Base-by-base conservation (phyloP, 2,329 filamentous ascomycete genomes). In the Penicillium sp. region DNA sequence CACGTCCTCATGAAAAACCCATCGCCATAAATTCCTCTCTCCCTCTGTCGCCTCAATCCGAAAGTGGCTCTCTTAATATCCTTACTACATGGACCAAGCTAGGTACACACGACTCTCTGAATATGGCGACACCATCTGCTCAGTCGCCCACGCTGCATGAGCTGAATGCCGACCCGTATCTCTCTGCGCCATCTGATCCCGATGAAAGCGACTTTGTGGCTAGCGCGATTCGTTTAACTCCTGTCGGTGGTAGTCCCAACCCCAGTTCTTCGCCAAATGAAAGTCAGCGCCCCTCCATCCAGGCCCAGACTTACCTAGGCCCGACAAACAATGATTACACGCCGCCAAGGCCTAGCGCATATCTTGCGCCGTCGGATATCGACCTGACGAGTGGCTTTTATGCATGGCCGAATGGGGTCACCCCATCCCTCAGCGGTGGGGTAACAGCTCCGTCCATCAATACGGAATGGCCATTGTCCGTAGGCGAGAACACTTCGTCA, bases 121-220 rank as follows among this genome's bases (percentile, higher is more conserved):
- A 49, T 13, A 59, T 61, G 51, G 59, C 59, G 42, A 51, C 58
- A 48, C 43, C 58, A 39, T 20, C 50, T 51, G 48, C 56, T 34
- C 50, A 54, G 36, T 64, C 59, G 13, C 50, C 57, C 36, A 57
- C 55, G 13, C 64, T 67, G 48, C 64, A 63, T 36, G 59, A 67
- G 27, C 54, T 63, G 34, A 61, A 57, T 36, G 57, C 61, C 44
- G 69, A 72, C 42, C 64, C 67, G 18, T 72, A 70, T 52, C 64
- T 73, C 6, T 66, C 67, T 11, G 60, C 66, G 8, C 60, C 66
- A 6, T 63, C 64, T 8, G 65, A 67, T 46, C 65, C 59, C 3
- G 69, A 73, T 28, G 68, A 72, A 53, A 55, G 59, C 11, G 60
- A 62, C 24, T 66, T 71, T 38, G 57, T 59, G 34, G 60, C 62